Base-by-base conservation (phyloP, 176 grass and related monocot genomes). In the Thalia dealbata region DNA sequence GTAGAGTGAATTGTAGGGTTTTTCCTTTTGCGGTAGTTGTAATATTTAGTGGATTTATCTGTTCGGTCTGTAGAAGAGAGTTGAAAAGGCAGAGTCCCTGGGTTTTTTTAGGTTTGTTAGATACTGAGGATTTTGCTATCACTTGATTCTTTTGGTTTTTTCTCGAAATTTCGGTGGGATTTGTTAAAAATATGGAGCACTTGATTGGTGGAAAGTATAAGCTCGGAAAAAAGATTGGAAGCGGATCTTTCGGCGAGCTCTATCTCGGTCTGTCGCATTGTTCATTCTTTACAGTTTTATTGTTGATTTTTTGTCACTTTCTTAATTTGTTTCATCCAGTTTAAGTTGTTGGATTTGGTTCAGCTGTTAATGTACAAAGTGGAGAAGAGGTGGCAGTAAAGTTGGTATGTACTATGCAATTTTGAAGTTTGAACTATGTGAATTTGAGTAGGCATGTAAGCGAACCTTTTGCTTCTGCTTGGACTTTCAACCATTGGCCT, bases 381-480 rank as follows among this genome's bases (percentile, higher is more conserved):
- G 89, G 85, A 79, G 89, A 91, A 77, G 89, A 91, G 50, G 82
- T 85, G 44, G 89, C 89, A 54, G 72, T 91, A 75, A 91, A 91
- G 67, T 61, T 91, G 89, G 89, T 91, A 91, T 45, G 64, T 42
- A 52, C 52, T 78, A 10, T 30, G 38, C 30, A 35, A 7, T 41
- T 38, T 38, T 2, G 32, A 4, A 38, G 29, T 3, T 42, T 42
- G 30, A 24, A 25, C 4, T 61, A 25, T 61, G 7, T 61, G 58
- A 38, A 38, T 38, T 38, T 38, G 32, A 38, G 3, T 38, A 38
- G 32, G 32, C 32, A 2, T 38, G 32, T 38, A 38, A 38, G 32
- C 4, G 32, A 38, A 4, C 32, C 32, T 38, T n/a, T 67, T 67
- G 19, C 1, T 2, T 42, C 28, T 41, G 15, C 38, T 67, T 67